Evolutionary conservation across 805 yeast species (phyloP), one percentile per base, ranked within the genome.

Genomic region (Candida sithepensis): DNA sequence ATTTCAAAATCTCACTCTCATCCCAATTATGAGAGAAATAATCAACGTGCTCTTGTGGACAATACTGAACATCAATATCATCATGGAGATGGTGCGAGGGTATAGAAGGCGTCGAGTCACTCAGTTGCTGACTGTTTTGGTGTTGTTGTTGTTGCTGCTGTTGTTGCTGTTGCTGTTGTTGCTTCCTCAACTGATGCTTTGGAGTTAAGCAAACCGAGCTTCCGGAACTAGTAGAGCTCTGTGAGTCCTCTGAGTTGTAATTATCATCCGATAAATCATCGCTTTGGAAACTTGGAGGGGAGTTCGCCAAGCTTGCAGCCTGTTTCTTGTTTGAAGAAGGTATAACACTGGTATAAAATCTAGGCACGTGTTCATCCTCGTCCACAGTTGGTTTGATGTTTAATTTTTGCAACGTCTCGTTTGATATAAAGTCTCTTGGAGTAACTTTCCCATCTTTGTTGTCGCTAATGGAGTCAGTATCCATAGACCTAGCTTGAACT

Each of bases 11-110:
- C 63, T 94, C 99, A 4, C 82, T 71, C 54, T 91, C 98, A 57
- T 89, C 88, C 99, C 99, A 94, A 64, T 94, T 77, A 64, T 94
- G 97, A 4, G 96, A 87, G 44, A 94, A 74, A 67, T 94, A 94
- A 70, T 94, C 99, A 8, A 94, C 99, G 62, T 91, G 97, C 46
- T 84, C 78, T 43, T 86, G 79, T 4, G 98, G 97, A 59, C 86
- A 94, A 55, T 81, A 79, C 44, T 78, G 78, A 33, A 91, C 73
- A 60, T 85, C 95, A 28, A 81, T 79, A 67, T 91, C 97, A 67
- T 91, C 97, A 57, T 85, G 94, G n/a, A 86, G 84, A 22, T 73
- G 58, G 33, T 48, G 55, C 2, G 45, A 39, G 7, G 47, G 26
- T 16, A 52, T 33, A 47, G 38, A 5, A 48, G 53, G 14, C 44